A percentile compares a stretch with the other conserved stretches of the same genome.
Conservation (phyloP, 2,329 filamentous ascomycete genomes). For the Clonostachys rosea region DNA sequence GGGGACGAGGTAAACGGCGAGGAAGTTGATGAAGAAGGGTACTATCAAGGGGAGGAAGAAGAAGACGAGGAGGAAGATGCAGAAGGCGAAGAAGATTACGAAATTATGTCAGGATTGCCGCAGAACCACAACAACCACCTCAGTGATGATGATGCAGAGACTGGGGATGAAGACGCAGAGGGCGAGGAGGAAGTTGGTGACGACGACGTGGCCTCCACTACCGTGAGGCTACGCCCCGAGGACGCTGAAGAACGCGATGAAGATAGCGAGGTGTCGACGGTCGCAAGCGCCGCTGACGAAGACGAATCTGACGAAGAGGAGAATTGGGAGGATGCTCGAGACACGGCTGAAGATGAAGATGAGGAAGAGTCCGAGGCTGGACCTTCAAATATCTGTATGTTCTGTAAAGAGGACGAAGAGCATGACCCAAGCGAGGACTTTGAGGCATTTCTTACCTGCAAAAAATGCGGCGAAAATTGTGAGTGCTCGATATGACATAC, state of each 20-base stretch:
- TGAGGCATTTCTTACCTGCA: constrained; percentile 73
- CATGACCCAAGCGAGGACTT: constrained; percentile 78
- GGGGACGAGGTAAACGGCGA: constrained; percentile 24
- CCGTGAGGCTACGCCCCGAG: too few species aligned
- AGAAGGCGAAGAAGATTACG: constrained; percentile 15
- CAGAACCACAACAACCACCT: constrained; percentile 1
- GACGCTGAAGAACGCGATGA: constrained; percentile 26
- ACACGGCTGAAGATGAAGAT: constrained; percentile 40
- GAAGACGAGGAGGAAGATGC: constrained; percentile 23
- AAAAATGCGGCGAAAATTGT: constrained; percentile 79
- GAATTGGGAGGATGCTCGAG: constrained; percentile 40
- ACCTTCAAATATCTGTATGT: constrained; percentile 50
- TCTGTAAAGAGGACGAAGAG: constrained; percentile 79
- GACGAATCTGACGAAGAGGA: constrained; percentile 49
- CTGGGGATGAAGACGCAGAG: constrained; percentile 15
- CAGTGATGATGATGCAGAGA: constrained; percentile 12
- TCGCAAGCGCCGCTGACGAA: constrained; percentile 47
- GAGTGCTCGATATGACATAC: constrained; percentile 24
- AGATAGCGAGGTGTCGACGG: constrained; percentile 36
- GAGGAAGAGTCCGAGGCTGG: constrained; percentile 52
- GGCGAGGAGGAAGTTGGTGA: constrained; percentile 24
- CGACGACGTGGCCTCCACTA: constrained; percentile 15
- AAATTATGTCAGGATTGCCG: not conserved
- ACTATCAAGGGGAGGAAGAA: constrained; percentile 23
- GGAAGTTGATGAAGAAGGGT: constrained; percentile 26